phyloP scores from a whole-genome alignment of 2,329 filamentous ascomycete species.

The Hypoxylon sp. region DNA sequence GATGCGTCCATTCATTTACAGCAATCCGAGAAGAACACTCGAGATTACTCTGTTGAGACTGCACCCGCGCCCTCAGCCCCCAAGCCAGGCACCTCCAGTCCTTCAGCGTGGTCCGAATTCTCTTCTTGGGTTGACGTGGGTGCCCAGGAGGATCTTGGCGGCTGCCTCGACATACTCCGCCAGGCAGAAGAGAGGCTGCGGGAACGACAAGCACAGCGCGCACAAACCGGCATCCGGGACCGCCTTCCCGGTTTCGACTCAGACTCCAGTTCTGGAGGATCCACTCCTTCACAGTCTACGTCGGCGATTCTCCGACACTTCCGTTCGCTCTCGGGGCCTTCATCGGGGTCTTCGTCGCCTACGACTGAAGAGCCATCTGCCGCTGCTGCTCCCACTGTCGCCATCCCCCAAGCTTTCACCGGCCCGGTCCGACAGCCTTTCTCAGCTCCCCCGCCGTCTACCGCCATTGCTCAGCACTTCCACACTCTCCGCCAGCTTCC shows the following conservation, averaged over 20 bases:
- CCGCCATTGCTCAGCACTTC: constrained; percentile 8
- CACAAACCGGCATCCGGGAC: neutral
- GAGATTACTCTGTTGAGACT: neutral
- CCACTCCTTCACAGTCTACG: neutral
- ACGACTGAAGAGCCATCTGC: neutral
- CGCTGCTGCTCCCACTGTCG: neutral
- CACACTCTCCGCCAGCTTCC: constrained; percentile 20
- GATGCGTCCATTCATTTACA: constrained; percentile 6
- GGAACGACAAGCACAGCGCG: neutral
- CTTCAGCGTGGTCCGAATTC: neutral
- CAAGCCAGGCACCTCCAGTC: neutral
- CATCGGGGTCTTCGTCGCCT: neutral
- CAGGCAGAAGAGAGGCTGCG: constrained; percentile 1
- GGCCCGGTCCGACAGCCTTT: neutral
- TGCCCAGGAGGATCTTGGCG: neutral
- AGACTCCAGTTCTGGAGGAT: neutral
- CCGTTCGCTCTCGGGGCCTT: neutral
- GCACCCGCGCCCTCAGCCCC: neutral
- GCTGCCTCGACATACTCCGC: neutral
- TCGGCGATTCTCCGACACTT: neutral
- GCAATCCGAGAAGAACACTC: neutral
- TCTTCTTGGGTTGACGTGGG: constrained; percentile 18
- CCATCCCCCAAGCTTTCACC: neutral
- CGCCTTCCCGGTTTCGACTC: neutral
- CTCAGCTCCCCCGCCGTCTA: neutral